Evolutionary conservation across 352 stramenopile genomes (phyloP), one percentile per base, ranked within the genome.

Genomic region (Phytopythium montanum): DNA sequence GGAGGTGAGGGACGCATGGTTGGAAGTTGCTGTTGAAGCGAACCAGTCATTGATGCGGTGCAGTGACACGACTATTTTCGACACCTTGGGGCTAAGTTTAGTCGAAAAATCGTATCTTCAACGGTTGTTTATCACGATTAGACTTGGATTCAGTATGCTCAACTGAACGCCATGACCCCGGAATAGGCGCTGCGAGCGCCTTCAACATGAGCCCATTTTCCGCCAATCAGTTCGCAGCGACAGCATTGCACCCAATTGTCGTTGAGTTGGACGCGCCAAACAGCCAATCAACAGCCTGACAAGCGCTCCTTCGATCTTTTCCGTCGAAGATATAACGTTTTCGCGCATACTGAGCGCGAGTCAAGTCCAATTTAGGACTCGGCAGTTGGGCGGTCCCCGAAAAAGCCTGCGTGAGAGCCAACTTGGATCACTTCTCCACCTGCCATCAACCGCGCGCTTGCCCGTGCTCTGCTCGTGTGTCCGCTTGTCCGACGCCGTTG

Each of bases 301-400:
- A 36, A 16, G 25, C 16, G 23, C 65, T 60, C 61, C 50, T 79
- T 79, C 68, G 68, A 78, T 75, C 64, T 76, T 78, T 81, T 78
- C 60, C 45, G 45, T 69, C 71, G 59, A 70, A 71, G 51, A 72
- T 69, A 64, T 62, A 83, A 83, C 73, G 73, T 63, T 79, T 68
- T 49, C 34, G 55, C 13, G 39, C 70, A 81, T 80, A 85, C 54
- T 64, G 59, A 66, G 59, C 41, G n/a, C 59, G 50, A 84, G 65
- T 81, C 23, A 80, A 73, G 66, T 21, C 45, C 60, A 52, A 25
- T 18, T 28, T 61, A 58, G 49, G 59, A 67, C 70, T 75, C 59
- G 75, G 75, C 75, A 80, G 75, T 82, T 85, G 59, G 62, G 57
- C 25, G 13, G 3, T 45, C 21, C 53, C 53, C 33, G 25, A 34